Evolutionary conservation across 2,329 filamentous ascomycete genomes (phyloP), one percentile per base, ranked within the genome.

Genomic region (Fusarium compactum): DNA sequence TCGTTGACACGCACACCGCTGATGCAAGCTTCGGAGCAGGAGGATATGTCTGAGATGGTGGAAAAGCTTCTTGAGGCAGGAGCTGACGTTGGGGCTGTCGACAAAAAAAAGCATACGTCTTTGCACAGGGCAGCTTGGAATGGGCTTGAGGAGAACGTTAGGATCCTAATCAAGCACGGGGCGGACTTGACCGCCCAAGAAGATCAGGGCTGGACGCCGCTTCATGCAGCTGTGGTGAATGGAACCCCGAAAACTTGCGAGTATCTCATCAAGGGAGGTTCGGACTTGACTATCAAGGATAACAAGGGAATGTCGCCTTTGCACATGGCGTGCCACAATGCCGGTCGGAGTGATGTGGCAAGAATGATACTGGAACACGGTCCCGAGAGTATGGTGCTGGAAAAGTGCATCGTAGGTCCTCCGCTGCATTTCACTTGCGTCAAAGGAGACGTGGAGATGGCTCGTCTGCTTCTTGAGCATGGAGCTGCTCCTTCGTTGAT

Each of bases 281-380:
- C 52, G 0, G 14, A 58, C 8, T 0, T 11, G 10, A 10, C 3
- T 0, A 20, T 12, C 0, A 47, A 11, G 1, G 5, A 25, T 2
- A 1, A 0, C 0, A 0, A 15, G 1, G 34, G 24, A 2, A 0
- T 2, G 1, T 25, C 2, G n/a, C n/a, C 32, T 1, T 4, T 46
- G 1, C 58, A 60, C 3, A 2, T 25, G 4, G 8, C 52, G 29
- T 60, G 15, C 12, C 0, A 2, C 1, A 0, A 4, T 0, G 7
- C 16, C 3, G 51, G 41, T 0, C 1, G 14, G 3, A 5, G 12
- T 30, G 30, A 32, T 4, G 2, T 58, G 18, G 10, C 24, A 5
- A 32, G 14, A 9, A 18, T 47, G 2, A 27, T 60, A 2, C 25
- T 60, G 8, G 14, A 25, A 5, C 40, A 18, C 2, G 58, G 51